Evolutionary conservation across 805 yeast genomes (phyloP), one percentile per base, ranked within the genome.

Genomic region (Cyberlindnera amylophila): DNA sequence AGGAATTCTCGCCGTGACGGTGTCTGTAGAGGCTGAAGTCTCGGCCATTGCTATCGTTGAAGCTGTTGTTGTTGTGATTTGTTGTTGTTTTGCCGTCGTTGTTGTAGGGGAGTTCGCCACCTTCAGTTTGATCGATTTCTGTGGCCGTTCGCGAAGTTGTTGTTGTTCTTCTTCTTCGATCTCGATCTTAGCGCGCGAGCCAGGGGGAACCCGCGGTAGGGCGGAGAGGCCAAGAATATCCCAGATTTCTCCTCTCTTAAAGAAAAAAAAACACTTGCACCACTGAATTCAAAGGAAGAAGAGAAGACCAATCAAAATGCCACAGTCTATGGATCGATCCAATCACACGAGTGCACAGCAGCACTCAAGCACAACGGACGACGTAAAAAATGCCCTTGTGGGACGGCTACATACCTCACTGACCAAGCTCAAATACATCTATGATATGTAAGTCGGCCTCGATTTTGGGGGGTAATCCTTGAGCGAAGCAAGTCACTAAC

Each of bases 1-100:
- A 23, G 98, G 98, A 21, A 87, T 76, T 54, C 76, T 73, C 11
- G 50, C 47, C 0, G 58, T 45, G 17, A 33, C 38, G 16, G 39
- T 39, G 26, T 58, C 47, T 17, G 43, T 39, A 8, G 39, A 23
- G n/a, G 11, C 13, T 4, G 15, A 17, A 13, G 19, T 15, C 24
- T 21, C 24, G 14, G 36, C 23, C 36, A 34, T 34, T 16, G 24
- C 16, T 12, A 17, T 23, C 17, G 27, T 8, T 7, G 11, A 23
- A 11, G 11, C 7, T 7, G 27, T 23, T 7, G 27, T 23, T 23
- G 27, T 23, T 7, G 30, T 27, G 30, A 13, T 12, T 27, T 12
- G 8, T 27, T 11, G 30, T 27, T 11, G 30, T 12, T 27, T 7
- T 27, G 18, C 26, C 26, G 24, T 21, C 24, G 6, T 21, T 21